Percentiles rank a stretch among this genome's conserved stretches.
phyloP scores from a whole-genome alignment of 2,329 filamentous ascomycete species.

The Hypoxylon sp. region DNA sequence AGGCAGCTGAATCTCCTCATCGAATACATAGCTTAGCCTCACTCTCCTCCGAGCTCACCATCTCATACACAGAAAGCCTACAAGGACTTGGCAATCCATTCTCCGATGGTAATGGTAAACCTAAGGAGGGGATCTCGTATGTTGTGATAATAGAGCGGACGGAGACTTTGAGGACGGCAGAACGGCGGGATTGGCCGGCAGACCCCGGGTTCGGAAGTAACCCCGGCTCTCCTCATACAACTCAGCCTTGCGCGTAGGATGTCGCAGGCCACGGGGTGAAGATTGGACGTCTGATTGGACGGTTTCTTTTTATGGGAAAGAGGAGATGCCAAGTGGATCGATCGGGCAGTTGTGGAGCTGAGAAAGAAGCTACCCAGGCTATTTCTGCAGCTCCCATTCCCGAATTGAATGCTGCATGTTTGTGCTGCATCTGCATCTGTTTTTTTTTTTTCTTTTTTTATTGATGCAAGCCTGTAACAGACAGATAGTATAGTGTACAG shows the following conservation, averaged over 20 bases:
- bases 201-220: constrained; percentile 26
- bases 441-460: no score
- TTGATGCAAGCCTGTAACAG: constrained; percentile 15
- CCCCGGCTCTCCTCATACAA: constrained; percentile 21
- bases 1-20: no score
- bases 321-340: constrained; percentile 35
- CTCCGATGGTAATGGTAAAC: no score
- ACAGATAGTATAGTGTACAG: not conserved
- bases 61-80: no score
- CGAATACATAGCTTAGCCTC: no score
- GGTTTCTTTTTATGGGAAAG: constrained; percentile 16
- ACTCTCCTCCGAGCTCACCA: no score
- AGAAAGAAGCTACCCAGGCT: constrained; percentile 8
- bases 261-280: constrained; percentile 46
- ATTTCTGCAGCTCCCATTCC: constrained; percentile 18
- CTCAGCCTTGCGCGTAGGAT: constrained; percentile 45
- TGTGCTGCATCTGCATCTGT: constrained; percentile 1
- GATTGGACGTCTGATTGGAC: constrained; percentile 42
- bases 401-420: constrained; percentile 18
- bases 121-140: no score
- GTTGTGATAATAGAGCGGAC: constrained; percentile 19
- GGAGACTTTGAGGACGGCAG: constrained; percentile 22
- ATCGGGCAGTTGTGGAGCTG: constrained; percentile 35
- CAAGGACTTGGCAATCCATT: no score
- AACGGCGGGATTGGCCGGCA: constrained; percentile 30